These are phyloP conservation scores for Neopestalotiopsis sp. DNA, from an alignment of 2,329 filamentous ascomycete species.

Conservation along the genomic window DNA sequence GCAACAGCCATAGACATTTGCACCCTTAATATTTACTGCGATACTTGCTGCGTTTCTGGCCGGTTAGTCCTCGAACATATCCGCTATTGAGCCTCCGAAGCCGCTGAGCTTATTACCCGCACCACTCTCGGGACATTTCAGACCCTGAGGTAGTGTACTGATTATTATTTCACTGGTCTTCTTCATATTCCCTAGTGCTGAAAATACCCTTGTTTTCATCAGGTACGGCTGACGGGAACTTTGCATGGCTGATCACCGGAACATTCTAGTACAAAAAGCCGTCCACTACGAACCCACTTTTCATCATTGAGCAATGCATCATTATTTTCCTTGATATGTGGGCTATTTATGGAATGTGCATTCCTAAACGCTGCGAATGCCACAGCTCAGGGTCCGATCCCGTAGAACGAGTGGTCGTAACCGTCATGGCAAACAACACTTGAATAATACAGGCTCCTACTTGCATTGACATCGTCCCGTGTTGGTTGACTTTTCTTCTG, in stretches of 20 bases:
- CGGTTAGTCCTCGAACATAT: too few relatives aligned
- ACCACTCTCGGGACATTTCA: too few relatives aligned
- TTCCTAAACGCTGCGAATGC: background rate
- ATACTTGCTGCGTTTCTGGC: too few relatives aligned
- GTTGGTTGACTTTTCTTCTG: slow-evolving; percentile 1
- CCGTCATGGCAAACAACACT: too few relatives aligned
- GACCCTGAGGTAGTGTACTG: too few relatives aligned
- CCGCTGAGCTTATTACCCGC: too few relatives aligned
- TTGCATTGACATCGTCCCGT: background rate
- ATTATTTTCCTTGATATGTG: background rate
- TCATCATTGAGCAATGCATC: background rate
- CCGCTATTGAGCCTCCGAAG: too few relatives aligned
- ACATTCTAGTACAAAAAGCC: background rate
- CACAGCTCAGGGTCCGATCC: too few relatives aligned
- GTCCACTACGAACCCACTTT: background rate
- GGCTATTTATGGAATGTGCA: background rate
- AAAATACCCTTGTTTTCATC: background rate
- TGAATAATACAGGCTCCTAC: too few relatives aligned
- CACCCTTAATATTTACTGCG: too few relatives aligned
- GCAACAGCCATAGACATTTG: too few relatives aligned
- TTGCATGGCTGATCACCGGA: background rate
- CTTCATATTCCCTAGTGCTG: background rate
- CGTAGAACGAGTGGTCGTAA: too few relatives aligned
- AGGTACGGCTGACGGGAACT: background rate
- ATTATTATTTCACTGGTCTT: background rate